Base-by-base conservation (phyloP, 177 flowering plant species). In the Vitis hybrid region DNA sequence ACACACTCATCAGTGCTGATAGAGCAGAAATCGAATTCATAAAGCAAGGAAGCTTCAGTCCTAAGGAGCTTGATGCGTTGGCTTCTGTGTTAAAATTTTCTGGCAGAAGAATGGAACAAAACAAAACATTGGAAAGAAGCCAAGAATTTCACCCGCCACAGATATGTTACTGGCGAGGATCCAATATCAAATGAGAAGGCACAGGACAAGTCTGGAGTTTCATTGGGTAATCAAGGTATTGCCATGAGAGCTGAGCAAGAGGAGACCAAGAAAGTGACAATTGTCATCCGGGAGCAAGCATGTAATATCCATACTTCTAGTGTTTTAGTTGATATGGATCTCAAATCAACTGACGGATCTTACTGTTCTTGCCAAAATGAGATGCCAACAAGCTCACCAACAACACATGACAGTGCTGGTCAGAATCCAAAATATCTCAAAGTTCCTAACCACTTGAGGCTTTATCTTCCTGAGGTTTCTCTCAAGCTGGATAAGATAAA, bases 371-470 rank as follows among this genome's bases (percentile, higher is more conserved):
- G 64, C 59, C 58, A 71, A 13, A n/a, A 53, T 53, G 35, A 66
- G 68, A 72, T 50, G 63, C 57, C 69, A 57, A n/a, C 68, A 51
- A 30, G 56, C 57, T 20, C 68, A 24, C 56, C 70, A 61, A 46
- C 60, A 10, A 12, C 4, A 32, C 56, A 58, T 60, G 64, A 58
- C 12, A 48, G 41, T 56, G 35, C 71, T 21, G 21, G 21, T 21
- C 21, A 21, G 21, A 21, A 21, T 21, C 1, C 21, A 21, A 21
- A 21, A 21, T 21, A 95, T 84, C 90, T 95, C 65, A 93, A 97
- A 65, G 93, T 95, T 98, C 88, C 93, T 63, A 95, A 95, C 76
- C 98, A 93, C 74, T 75, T 95, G 61, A 84, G 99, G 81, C 93
- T 95, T 78, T 95, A 95, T 83, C 97, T 95, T 50, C 99, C 99